Percentiles rank a stretch among this genome's conserved stretches.
Conservation (phyloP, 2,329 filamentous ascomycete genomes). For the Colletotrichum orbiculare region DNA sequence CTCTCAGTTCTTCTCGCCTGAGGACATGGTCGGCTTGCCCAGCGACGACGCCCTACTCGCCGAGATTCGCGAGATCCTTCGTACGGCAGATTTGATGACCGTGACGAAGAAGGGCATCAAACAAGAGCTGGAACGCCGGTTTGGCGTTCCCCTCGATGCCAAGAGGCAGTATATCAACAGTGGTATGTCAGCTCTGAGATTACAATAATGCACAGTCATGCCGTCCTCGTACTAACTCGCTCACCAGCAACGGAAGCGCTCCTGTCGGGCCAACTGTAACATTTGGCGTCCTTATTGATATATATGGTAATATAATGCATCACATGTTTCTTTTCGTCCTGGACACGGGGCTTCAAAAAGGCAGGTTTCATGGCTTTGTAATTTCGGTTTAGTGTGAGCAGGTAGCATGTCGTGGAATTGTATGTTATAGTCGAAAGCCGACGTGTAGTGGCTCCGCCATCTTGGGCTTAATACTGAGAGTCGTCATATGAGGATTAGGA, state of each 20-base stretch:
- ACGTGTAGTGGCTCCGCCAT: too few species aligned
- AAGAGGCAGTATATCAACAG: slow-evolving; percentile 95
- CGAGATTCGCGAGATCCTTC: slow-evolving; percentile 94
- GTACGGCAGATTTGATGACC: slow-evolving; percentile 93
- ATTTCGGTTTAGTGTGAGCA: background rate
- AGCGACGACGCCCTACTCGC: slow-evolving; percentile 89
- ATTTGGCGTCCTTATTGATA: slow-evolving; percentile 1
- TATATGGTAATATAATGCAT: slow-evolving; percentile 33
- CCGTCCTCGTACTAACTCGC: slow-evolving; percentile 16
- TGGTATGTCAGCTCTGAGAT: slow-evolving; percentile 68
- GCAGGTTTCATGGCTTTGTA: too few species aligned
- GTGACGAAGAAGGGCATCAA: slow-evolving; percentile 99
- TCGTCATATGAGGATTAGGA: too few species aligned
- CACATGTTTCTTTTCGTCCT: background rate
- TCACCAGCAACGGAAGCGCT: slow-evolving; percentile 78
- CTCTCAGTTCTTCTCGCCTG: slow-evolving; percentile 68
- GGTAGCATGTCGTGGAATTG: too few species aligned
- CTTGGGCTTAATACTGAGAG: too few species aligned
- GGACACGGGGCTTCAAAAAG: too few species aligned
- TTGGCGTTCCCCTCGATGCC: slow-evolving; percentile 85
- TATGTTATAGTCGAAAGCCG: too few species aligned
- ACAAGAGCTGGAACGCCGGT: slow-evolving; percentile 88
- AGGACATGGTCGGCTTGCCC: slow-evolving; percentile 80
- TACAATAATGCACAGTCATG: background rate
- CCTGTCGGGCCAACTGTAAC: slow-evolving; percentile 78